phyloP scores from a whole-genome alignment of 164 flowering plant genomes.

The Vitis vinifera region DNA sequence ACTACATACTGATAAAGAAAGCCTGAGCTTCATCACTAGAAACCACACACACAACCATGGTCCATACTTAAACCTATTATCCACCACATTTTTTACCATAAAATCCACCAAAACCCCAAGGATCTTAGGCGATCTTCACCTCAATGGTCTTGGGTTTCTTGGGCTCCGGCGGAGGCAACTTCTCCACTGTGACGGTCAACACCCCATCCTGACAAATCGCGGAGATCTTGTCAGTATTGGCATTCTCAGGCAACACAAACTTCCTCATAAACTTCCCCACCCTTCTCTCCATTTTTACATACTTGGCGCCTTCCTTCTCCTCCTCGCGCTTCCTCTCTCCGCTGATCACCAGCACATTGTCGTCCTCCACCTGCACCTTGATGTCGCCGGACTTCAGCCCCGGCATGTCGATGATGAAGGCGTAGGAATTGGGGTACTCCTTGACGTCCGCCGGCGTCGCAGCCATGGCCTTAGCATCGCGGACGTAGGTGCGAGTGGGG shows the following conservation, averaged over 20 bases:
- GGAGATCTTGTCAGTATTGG: constrained; percentile 36
- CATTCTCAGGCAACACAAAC: constrained; percentile 61
- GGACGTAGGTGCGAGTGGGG: constrained; percentile 50
- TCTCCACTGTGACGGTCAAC: constrained; percentile 57
- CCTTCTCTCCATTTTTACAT: constrained; percentile 61
- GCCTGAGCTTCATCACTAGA: constrained; percentile 4
- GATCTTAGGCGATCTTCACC: constrained; percentile 42
- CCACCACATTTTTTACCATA: background rate
- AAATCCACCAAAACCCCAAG: background rate
- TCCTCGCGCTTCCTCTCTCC: constrained; percentile 43
- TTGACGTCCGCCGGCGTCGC: constrained; percentile 34
- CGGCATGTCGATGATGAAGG: constrained; percentile 38
- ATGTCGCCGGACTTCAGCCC: constrained; percentile 34
- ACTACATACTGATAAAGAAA: constrained; percentile 39
- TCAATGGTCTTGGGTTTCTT: constrained; percentile 66
- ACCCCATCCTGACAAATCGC: constrained; percentile 63
- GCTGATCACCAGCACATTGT: constrained; percentile 33
- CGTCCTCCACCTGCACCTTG: constrained; percentile 40
- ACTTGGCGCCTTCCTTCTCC: constrained; percentile 53
- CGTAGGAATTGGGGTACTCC: constrained; percentile 30
- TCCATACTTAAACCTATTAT: background rate
- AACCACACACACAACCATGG: background rate
- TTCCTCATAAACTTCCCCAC: constrained; percentile 64
- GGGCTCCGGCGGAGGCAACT: constrained; percentile 66
- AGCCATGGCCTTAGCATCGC: constrained; percentile 69